Percentiles rank a stretch among this genome's conserved stretches.
Evolutionary conservation across 495 filamentous ascomycete genomes (phyloP).

Genomic region (Geoglossum glabrum): DNA sequence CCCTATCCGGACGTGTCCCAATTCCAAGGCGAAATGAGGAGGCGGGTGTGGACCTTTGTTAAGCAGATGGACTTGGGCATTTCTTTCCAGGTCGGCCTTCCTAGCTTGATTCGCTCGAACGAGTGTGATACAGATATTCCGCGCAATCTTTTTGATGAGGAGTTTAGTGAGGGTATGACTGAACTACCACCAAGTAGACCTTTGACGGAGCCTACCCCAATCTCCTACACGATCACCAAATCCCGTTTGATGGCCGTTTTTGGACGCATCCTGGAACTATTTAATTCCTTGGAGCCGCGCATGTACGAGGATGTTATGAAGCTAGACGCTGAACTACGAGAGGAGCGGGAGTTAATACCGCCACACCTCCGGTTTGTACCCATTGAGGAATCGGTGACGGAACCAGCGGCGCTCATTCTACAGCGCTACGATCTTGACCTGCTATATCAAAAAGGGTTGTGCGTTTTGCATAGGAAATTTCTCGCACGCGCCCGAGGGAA

Average conservation of each 20-base stretch:
- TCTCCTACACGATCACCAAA: slow-evolving; percentile 78
- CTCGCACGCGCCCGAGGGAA: slow-evolving; percentile 48
- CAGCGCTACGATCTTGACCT: slow-evolving; percentile 65
- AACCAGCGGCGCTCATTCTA: slow-evolving; percentile 61
- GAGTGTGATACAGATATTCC: slow-evolving; percentile 78
- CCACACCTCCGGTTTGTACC: slow-evolving; percentile 47
- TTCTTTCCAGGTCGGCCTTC: slow-evolving; percentile 78
- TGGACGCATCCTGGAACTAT: slow-evolving; percentile 35
- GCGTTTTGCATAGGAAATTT: slow-evolving; percentile 71
- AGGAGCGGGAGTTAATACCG: slow-evolving; percentile 44
- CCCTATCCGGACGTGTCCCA: slow-evolving; percentile 65
- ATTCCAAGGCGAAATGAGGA: slow-evolving; percentile 80
- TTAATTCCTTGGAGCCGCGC: slow-evolving; percentile 25
- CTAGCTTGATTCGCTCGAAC: slow-evolving; percentile 64
- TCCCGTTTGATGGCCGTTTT: slow-evolving; percentile 40
- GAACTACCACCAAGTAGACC: slow-evolving; percentile 57
- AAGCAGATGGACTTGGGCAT: slow-evolving; percentile 65
- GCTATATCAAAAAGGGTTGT: slow-evolving; percentile 62
- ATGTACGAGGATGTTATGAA: slow-evolving; percentile 67
- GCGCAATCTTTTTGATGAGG: slow-evolving; percentile 84
- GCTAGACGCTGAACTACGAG: slow-evolving; percentile 51
- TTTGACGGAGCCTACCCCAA: slow-evolving; percentile 56
- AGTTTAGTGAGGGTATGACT: slow-evolving; percentile 63
- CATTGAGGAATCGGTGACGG: slow-evolving; percentile 49
- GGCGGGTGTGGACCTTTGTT: slow-evolving; percentile 74